Evolutionary conservation across 768 basidiomycete genomes (phyloP), one percentile per base, ranked within the genome.

Genomic region (Tricholoma terreum): DNA sequence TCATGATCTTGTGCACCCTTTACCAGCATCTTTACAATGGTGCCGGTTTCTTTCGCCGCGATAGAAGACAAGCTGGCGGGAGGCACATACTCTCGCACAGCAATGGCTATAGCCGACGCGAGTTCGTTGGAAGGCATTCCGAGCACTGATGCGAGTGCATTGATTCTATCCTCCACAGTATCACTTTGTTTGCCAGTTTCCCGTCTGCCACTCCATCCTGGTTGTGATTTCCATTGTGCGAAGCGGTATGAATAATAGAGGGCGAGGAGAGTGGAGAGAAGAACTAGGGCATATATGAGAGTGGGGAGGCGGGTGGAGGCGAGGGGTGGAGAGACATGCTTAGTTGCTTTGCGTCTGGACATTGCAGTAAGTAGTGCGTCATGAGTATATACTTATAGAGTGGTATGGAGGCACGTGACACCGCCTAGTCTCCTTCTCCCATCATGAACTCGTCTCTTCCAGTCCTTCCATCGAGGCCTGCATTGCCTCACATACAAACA

Each of bases 401-500:
- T 27, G 2, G 24, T 27, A 6, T 3, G 24, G 24, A 3, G 6
- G 6, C 24, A 27, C 24, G 24, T 27, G 24, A 27, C 6, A 3
- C 24, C 2, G 24, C 24, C 6, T 27, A 3, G 24, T 6, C 24
- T 27, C 6, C 50, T 49, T 51, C 55, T 52, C 53, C 75, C 62
- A 69, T 68, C 61, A 84, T 83, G 82, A 79, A 67, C 69, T 69
- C 74, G 7, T 60, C 73, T 27, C 76, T 78, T 67, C 73, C 82
- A 51, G 66, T 83, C 45, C 73, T 89, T n/a, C 76, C 78, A 24
- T 91, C 90, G 33, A 79, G 89, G 53, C 84, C 83, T 5, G 70
- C 84, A n/a, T 71, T 76, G 3, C 87, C 90, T 0, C 89, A 90
- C 57, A 81, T 90, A 58, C 74, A 77, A 12, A 83, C 88, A 1